Base-by-base conservation (phyloP, 2,329 filamentous ascomycete genomes). In the Drechslerella dactyloides region DNA sequence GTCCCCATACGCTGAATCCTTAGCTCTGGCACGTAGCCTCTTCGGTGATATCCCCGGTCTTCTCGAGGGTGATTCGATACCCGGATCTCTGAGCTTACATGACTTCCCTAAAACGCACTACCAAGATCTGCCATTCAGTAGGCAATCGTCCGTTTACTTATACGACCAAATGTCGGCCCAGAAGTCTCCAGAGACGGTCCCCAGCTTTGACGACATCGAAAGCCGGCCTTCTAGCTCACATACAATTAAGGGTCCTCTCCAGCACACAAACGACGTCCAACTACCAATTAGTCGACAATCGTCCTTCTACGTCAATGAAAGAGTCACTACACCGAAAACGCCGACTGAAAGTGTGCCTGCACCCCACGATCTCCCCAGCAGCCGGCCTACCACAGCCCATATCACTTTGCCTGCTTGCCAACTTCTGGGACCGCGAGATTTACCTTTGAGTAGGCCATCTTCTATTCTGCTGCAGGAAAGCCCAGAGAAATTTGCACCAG, bases 241-340 rank as follows among this genome's bases (percentile, higher is more conserved):
- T 23, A 72, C 68, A 19, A 65, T 65, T 51, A 60, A 53, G 37
- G 68, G 60, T 2, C 6, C n/a, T 4, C 48, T 17, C 15, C 40
- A 51, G 7, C 42, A 46, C 17, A 55, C 53, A 37, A 21, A 37
- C 21, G 55, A 61, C 10, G 35, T 72, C 8, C 60, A 61, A 4
- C n/a, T 72, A 19, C 68, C 68, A 17, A 61, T 72, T 15, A 72
- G 68, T 35, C 55, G 68, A 24, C 68, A 72, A 21, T 65, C 68
- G 1, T 72, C 68, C 30, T 44, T 72, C n/a, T 72, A 72, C 21
- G 8, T 70, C 30, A 44, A 27, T 6, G 24, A 64, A 37, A 35
- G 4, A 27, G 15, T 27, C 37, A 24, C 15, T 17, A 11, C 7
- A 23, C 13, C 13, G 15, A 19, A 24, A 30, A 24, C 7, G 2